Conservation (phyloP, 1,284 basidiomycete species). For the Serendipita sp. region DNA sequence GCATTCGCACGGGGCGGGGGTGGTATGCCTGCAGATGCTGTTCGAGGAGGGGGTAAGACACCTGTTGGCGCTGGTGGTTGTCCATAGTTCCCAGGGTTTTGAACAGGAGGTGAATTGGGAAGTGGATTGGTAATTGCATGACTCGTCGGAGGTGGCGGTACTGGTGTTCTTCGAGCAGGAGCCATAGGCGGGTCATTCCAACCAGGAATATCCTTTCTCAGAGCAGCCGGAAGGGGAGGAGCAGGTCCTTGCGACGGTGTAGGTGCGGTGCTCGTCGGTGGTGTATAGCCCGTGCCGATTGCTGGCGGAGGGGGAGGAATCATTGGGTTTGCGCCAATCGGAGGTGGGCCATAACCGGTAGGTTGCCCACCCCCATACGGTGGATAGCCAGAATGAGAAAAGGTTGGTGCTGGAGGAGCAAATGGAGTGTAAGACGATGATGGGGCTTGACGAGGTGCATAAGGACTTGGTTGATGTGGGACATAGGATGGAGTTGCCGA, state of each 20-base stretch:
- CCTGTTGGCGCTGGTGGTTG: slow-evolving; percentile 3
- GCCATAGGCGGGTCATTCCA: slow-evolving; percentile 4
- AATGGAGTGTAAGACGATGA: slow-evolving; percentile 6
- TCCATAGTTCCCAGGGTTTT: not conserved
- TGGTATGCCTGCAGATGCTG: slow-evolving; percentile 14
- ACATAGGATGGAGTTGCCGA: not conserved
- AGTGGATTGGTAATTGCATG: not conserved
- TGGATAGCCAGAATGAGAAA: not conserved
- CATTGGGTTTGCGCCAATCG: slow-evolving; percentile 6
- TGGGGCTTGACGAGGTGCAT: slow-evolving; percentile 8
- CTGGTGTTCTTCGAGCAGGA: not conserved
- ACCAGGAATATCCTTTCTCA: not conserved
- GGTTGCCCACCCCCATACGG: slow-evolving; percentile 2
- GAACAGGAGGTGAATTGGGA: not conserved
- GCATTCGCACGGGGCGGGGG: slow-evolving; percentile 20
- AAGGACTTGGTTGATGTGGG: slow-evolving; percentile 2
- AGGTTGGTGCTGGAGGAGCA: slow-evolving; percentile 3
- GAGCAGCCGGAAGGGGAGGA: not conserved
- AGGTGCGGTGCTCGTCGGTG: not conserved
- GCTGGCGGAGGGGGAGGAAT: slow-evolving; percentile 4
- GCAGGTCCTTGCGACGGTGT: not conserved
- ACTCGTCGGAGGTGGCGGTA: not conserved
- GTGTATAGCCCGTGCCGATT: slow-evolving; percentile 9
- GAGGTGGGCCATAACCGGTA: slow-evolving; percentile 11
- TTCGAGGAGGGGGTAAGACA: slow-evolving; percentile 17